Percentiles rank a stretch among this genome's conserved stretches.
phyloP scores from a whole-genome alignment of 2,329 filamentous ascomycete species.

The Pseudonectria buxi region DNA sequence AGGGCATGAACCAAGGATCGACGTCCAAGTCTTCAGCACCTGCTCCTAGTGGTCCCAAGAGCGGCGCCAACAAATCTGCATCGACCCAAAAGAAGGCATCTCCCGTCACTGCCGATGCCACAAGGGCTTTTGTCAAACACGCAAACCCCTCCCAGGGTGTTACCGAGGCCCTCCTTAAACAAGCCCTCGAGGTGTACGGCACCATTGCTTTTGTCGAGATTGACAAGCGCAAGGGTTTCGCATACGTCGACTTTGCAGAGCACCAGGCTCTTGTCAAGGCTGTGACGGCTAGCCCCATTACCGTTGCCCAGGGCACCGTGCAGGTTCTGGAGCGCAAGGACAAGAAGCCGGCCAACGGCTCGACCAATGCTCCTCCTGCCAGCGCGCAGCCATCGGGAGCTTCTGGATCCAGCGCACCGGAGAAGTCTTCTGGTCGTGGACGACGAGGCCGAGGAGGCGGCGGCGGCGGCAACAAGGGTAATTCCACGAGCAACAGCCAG shows the following conservation, averaged over 20 bases:
- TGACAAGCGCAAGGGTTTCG: constrained; percentile 90
- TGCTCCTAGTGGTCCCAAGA: constrained; percentile 12
- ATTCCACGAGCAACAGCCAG: constrained; percentile 12
- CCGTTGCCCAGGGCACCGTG: constrained; percentile 77
- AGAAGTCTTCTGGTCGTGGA: constrained; percentile 26
- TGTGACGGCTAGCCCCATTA: constrained; percentile 71
- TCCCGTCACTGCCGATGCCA: constrained; percentile 36
- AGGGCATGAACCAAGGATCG: constrained; percentile 25
- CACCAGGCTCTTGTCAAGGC: constrained; percentile 68
- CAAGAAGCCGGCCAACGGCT: constrained; percentile 31
- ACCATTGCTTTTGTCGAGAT: constrained; percentile 76
- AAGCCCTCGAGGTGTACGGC: constrained; percentile 69
- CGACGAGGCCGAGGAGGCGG: constrained; percentile 28
- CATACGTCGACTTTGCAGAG: constrained; percentile 82
- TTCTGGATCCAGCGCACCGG: constrained; percentile 13
- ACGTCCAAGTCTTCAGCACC: constrained; percentile 14
- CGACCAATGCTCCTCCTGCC: constrained; percentile 1
- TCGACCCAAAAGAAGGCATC: constrained; percentile 28
- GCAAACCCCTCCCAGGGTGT: constrained; percentile 87
- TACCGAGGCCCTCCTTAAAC: constrained; percentile 71
- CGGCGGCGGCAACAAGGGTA: constrained; percentile 17
- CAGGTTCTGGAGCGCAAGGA: constrained; percentile 81
- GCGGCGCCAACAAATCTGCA: constrained; percentile 17
- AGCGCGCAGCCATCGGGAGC: constrained; percentile 7
- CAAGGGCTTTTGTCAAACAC: constrained; percentile 72